These are phyloP conservation scores for Arthrinium phaeospermum DNA, from an alignment of 2,329 filamentous ascomycete species.

Conservation along the genomic window DNA sequence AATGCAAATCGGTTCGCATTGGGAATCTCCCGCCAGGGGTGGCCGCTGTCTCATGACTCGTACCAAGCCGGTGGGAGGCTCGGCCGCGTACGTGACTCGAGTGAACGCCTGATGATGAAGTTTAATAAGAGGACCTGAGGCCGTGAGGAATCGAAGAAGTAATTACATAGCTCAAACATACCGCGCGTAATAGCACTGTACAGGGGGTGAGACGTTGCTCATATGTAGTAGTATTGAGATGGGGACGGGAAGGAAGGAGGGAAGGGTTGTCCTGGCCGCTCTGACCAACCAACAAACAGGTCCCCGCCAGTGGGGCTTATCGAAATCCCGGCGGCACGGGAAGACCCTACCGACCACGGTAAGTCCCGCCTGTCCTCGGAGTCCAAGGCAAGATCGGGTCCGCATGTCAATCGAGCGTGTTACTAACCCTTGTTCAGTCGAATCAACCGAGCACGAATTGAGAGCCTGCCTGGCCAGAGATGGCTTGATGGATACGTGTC, in stretches of 20 bases:
- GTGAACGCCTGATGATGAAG: not conserved
- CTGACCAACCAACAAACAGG: no score
- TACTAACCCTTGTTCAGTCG: not conserved
- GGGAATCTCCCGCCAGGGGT: not conserved
- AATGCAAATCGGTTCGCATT: not conserved
- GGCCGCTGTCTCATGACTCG: not conserved
- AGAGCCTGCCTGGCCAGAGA: not conserved
- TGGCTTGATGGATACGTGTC: slow-evolving; percentile 7
- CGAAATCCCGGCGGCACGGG: no score
- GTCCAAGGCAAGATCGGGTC: not conserved
- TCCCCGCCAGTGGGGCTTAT: no score
- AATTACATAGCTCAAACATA: not conserved
- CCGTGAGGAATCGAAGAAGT: not conserved
- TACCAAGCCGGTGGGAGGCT: not conserved
- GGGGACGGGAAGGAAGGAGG: no score
- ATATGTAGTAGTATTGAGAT: no score
- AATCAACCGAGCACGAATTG: not conserved
- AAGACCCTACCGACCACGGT: no score
- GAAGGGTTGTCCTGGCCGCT: no score
- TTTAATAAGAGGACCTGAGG: not conserved
- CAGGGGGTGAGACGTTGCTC: no score
- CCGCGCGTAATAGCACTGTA: no score
- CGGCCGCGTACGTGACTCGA: not conserved
- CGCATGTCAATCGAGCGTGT: not conserved
- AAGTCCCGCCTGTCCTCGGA: not conserved